phyloP scores from a whole-genome alignment of 495 filamentous ascomycete genomes.

The Hypomontagnella submonticulosa region DNA sequence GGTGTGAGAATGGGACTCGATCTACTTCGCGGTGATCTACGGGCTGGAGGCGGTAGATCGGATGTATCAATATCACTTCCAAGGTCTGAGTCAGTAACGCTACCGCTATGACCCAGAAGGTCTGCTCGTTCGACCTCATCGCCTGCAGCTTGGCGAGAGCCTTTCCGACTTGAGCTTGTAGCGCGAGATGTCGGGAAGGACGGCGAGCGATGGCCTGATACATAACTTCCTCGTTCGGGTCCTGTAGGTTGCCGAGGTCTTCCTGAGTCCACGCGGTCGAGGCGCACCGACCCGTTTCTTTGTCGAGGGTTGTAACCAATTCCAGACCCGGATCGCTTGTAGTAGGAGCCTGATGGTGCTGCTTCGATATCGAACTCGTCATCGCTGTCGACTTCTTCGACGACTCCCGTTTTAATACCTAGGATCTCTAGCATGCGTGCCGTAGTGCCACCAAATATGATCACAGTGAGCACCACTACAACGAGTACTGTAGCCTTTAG shows the following conservation, averaged over 20 bases:
- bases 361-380: constrained; percentile 99
- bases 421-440: constrained; percentile 98
- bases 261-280: constrained; percentile 43
- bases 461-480: constrained; percentile 96
- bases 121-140: constrained; percentile 71
- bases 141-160: constrained; percentile 33
- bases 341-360: constrained; percentile 74
- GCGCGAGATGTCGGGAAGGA: constrained; percentile 51
- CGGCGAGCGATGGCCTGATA: constrained; percentile 64
- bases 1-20: constrained; percentile 66
- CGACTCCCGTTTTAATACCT: constrained; percentile 91
- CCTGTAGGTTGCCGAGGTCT: constrained; percentile 50
- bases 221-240: constrained; percentile 60
- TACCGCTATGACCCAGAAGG: constrained; percentile 67
- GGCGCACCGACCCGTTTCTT: constrained; percentile 49
- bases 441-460: constrained; percentile 97
- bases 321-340: constrained; percentile 75
- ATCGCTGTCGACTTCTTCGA: constrained; percentile 95
- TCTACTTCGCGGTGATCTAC: constrained; percentile 56
- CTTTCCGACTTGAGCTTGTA: constrained; percentile 62
- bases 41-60: constrained; percentile 65
- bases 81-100: constrained; percentile 69
- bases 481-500: constrained; percentile 93
- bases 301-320: constrained; percentile 80
- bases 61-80: constrained; percentile 74